phyloP scores from a whole-genome alignment of 2,329 filamentous ascomycete species.

The Sporothrix pallida region DNA sequence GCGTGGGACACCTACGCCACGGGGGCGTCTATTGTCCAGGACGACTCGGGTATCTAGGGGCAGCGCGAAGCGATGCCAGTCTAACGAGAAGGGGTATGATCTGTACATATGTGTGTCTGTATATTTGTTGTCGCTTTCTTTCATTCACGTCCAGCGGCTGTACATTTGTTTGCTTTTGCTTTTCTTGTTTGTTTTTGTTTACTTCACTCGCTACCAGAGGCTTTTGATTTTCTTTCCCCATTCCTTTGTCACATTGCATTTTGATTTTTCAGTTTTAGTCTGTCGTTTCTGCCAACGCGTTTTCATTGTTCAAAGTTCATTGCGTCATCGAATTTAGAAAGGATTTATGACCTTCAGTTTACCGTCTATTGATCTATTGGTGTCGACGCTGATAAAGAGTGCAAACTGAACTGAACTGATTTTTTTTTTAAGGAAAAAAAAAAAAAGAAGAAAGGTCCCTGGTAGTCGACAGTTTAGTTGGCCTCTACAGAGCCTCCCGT shows the following conservation, averaged over 20 bases:
- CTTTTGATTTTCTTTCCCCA: neutral
- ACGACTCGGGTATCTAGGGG: conserved; percentile 33
- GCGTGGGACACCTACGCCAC: conserved; percentile 30
- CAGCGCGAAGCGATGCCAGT: too few species aligned
- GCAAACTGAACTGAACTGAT: too few species aligned
- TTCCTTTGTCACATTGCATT: neutral
- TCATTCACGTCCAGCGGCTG: neutral
- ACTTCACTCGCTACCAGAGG: neutral
- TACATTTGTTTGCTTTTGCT: neutral
- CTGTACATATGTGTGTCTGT: neutral
- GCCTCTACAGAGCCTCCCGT: too few species aligned
- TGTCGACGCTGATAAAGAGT: too few species aligned
- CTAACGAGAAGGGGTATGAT: too few species aligned
- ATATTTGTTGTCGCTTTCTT: neutral
- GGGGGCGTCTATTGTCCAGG: conserved; percentile 23
- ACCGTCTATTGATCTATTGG: too few species aligned
- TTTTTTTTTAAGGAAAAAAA: too few species aligned
- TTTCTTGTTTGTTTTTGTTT: neutral
- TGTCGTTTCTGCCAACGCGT: neutral
- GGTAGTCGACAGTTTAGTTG: too few species aligned
- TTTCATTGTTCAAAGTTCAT: too few species aligned
- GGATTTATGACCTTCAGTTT: too few species aligned
- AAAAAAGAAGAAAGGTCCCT: too few species aligned
- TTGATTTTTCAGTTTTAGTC: neutral
- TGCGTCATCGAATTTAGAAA: too few species aligned